Evolutionary conservation across 352 stramenopile species (phyloP).

Genomic region (Pythium guiyangense): DNA sequence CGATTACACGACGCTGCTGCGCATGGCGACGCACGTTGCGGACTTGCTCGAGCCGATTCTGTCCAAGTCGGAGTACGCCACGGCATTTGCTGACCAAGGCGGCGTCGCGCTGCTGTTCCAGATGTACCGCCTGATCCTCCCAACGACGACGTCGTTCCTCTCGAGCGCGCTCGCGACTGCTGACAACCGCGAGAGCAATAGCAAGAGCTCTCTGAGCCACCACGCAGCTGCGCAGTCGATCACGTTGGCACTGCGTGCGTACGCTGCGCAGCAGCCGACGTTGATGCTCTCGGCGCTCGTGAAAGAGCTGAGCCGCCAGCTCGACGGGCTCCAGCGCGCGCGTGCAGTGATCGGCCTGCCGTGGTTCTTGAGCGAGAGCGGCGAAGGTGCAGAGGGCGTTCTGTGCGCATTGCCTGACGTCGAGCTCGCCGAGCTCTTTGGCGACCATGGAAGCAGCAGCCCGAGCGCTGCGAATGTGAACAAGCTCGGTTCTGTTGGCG

Average conservation of each 20-base stretch:
- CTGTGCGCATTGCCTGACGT: conserved; percentile 59
- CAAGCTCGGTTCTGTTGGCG: conserved; percentile 42
- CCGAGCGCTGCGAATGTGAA: conserved; percentile 7
- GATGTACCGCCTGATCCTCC: conserved; percentile 88
- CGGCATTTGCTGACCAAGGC: conserved; percentile 87
- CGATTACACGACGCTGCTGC: conserved; percentile 41
- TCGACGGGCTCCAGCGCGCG: conserved; percentile 38
- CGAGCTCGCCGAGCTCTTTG: conserved; percentile 27
- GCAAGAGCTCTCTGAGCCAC: conserved; percentile 43
- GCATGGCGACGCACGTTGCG: conserved; percentile 77
- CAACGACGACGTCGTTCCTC: conserved; percentile 73
- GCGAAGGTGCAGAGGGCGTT: conserved; percentile 50
- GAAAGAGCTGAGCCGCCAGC: conserved; percentile 47
- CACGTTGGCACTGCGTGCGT: conserved; percentile 83
- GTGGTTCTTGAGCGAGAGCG: conserved; percentile 38
- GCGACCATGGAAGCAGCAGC: conserved; percentile 1
- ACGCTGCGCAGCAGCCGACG: conserved; percentile 84
- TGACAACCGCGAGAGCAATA: conserved; percentile 9
- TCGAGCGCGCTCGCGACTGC: conserved; percentile 33
- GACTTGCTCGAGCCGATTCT: conserved; percentile 95
- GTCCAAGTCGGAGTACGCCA: conserved; percentile 91
- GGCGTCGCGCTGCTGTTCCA: conserved; percentile 88
- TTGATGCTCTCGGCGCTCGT: conserved; percentile 69
- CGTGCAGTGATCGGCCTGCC: conserved; percentile 35
- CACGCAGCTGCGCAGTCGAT: conserved; percentile 89